Base-by-base conservation (phyloP, 148 eudicot genomes). In the Cornus kousa region DNA sequence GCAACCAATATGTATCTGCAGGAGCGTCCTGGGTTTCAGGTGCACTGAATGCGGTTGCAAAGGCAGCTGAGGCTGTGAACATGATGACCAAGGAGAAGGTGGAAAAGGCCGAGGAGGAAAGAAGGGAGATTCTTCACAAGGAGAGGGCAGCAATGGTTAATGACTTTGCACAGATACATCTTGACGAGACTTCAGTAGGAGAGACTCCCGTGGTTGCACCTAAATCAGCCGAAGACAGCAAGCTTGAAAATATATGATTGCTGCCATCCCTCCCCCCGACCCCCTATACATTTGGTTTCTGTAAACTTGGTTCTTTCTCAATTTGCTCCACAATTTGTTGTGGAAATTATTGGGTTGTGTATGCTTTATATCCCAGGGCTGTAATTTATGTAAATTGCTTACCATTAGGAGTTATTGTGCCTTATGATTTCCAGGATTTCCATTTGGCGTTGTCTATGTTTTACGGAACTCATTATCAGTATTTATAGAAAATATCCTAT, bases 1-100 rank as follows among this genome's bases (percentile, higher is more conserved):
- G 69, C 37, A 87, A 83, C 33, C 73, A 33, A 0, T 83, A 80
- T 43, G 85, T 85, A 17, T 80, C 74, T 1, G 80, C 82, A 0
- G 91, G 91, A 13, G 85, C 89, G 11, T 68, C 85, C 3, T 87
- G 92, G 92, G 66, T 87, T 43, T 16, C 86, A 19, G 78, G 50
- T 71, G 91, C 91, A n/a, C 75, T 79, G 9, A 57, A 31, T 57
- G 80, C 48, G 3, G 85, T 87, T 67, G 72, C 78, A 11, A 89
- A 83, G 77, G 86, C 85, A 20, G 91, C 89, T 20, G 88, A 83
- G 76, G 88, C 75, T 57, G 87, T 89, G 35, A 77, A 86, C 43
- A 33, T 74, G n/a, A 81, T 80, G 88, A 83, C 88, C 9, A 89
- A 82, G 83, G 88, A 83, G 70, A 89, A 89, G 76, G 83, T 89